A percentile compares a stretch with the other conserved stretches of the same genome.
Conservation (phyloP, 140 eudicot species). For the Bidens hawaiensis region DNA sequence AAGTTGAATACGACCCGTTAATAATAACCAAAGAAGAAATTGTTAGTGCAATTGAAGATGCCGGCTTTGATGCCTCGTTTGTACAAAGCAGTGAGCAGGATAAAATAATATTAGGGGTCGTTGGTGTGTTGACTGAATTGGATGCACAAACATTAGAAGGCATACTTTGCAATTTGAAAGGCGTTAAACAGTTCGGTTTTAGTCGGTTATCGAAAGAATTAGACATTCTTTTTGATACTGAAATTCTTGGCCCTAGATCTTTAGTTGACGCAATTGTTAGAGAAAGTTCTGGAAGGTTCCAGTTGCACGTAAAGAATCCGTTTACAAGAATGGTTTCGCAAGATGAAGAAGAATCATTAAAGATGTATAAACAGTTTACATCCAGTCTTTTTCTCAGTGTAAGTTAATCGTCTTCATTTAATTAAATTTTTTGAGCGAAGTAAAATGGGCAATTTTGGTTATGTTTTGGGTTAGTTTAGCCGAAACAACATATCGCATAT, state of each 20-base stretch:
- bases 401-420: slow-evolving; percentile 32
- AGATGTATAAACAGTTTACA: slow-evolving; percentile 74
- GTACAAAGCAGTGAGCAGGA: slow-evolving; percentile 92
- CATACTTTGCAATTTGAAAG: slow-evolving; percentile 68
- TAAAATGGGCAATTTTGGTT: not conserved
- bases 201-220: slow-evolving; percentile 53
- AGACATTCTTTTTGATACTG: slow-evolving; percentile 78
- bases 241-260: slow-evolving; percentile 70
- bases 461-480: slow-evolving; percentile 1
- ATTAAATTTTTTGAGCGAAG: not conserved
- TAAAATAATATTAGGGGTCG: slow-evolving; percentile 57
- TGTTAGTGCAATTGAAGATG: slow-evolving; percentile 88
- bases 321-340: slow-evolving; percentile 82
- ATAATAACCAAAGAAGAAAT: slow-evolving; percentile 74
- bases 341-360: slow-evolving; percentile 78
- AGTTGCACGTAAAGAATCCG: slow-evolving; percentile 74
- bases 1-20: slow-evolving; percentile 84
- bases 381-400: slow-evolving; percentile 88
- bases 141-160: slow-evolving; percentile 69
- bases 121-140: slow-evolving; percentile 50
- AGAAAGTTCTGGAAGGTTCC: slow-evolving; percentile 71
- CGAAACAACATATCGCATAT: not conserved
- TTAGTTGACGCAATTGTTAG: slow-evolving; percentile 70
- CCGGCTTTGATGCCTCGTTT: slow-evolving; percentile 96
- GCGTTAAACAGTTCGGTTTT: slow-evolving; percentile 65